Conservation (phyloP, 768 basidiomycete species). For the Lyophyllum atratum region DNA sequence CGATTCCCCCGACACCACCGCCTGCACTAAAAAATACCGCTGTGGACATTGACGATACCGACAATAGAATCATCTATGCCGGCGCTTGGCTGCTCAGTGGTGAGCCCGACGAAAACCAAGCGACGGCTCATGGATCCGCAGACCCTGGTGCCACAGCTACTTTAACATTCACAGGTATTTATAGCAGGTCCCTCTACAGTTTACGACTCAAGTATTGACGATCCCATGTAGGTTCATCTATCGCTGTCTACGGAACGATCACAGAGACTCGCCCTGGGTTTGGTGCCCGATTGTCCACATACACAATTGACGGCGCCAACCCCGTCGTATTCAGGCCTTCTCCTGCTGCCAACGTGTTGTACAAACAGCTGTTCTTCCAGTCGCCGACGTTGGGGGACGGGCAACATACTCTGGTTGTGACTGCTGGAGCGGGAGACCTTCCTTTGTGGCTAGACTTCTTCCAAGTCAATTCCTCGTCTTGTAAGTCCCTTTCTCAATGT, state of each 20-base stretch:
- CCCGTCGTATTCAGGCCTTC: conserved; percentile 9
- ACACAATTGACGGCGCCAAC: conserved; percentile 21
- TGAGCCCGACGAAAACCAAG: not conserved
- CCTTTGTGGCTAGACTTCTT: conserved; percentile 26
- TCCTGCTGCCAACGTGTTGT: conserved; percentile 4
- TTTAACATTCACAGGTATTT: not conserved
- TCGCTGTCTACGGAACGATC: conserved; percentile 25
- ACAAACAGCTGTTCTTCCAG: conserved; percentile 23
- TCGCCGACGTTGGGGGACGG: conserved; percentile 20
- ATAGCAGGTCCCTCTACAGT: not conserved
- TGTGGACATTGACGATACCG: conserved; percentile 3
- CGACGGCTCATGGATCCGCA: conserved; percentile 3
- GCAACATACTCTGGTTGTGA: conserved; percentile 23
- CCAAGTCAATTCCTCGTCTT: conserved; percentile 4
- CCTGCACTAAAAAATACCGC: not conserved
- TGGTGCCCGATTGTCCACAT: conserved; percentile 16
- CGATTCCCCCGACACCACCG: not conserved
- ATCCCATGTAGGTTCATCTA: conserved; percentile 16
- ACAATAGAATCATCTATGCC: not conserved
- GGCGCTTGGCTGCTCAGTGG: conserved; percentile 4
- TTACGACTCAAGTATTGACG: too few species aligned
- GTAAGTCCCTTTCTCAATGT: not conserved
- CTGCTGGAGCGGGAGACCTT: conserved; percentile 12
- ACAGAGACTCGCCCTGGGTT: not conserved
- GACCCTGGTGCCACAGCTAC: conserved; percentile 9